Conservation (phyloP, 2,329 filamentous ascomycete species). For the Ceratocystis diversiconidia region DNA sequence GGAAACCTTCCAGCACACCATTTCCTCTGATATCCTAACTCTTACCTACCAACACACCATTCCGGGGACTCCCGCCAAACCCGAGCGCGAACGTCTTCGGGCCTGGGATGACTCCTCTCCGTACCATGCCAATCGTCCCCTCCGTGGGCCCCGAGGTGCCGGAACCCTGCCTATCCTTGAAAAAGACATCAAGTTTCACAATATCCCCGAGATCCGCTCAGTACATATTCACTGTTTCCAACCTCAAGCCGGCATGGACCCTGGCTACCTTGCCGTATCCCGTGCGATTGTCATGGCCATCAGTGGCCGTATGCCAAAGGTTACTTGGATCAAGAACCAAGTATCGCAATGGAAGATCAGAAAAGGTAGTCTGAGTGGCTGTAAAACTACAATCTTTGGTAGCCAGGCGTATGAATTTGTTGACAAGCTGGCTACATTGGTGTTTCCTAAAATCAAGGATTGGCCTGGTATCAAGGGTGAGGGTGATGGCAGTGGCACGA, state of each 20-base stretch:
- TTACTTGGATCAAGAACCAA: slow-evolving; percentile 55
- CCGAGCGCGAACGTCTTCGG: slow-evolving; percentile 53
- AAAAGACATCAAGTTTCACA: slow-evolving; percentile 61
- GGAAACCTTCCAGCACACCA: slow-evolving; percentile 78
- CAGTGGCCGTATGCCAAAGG: slow-evolving; percentile 56
- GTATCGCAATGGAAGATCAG: slow-evolving; percentile 64
- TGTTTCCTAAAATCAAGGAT: slow-evolving; percentile 91
- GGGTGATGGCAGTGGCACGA: slow-evolving; percentile 78
- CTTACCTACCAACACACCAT: slow-evolving; percentile 77
- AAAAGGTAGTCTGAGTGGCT: slow-evolving; percentile 55
- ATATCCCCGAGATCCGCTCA: slow-evolving; percentile 67
- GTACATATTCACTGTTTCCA: slow-evolving; percentile 68
- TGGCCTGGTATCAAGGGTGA: slow-evolving; percentile 56
- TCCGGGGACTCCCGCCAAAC: slow-evolving; percentile 49
- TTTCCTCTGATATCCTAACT: slow-evolving; percentile 76
- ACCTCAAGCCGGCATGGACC: slow-evolving; percentile 55
- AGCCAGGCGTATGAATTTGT: slow-evolving; percentile 82
- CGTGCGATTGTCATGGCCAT: slow-evolving; percentile 77
- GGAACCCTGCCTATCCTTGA: slow-evolving; percentile 59
- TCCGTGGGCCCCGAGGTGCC: slow-evolving; percentile 66
- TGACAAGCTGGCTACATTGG: slow-evolving; percentile 76
- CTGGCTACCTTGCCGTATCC: slow-evolving; percentile 64
- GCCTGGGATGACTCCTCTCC: slow-evolving; percentile 82
- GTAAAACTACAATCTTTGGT: slow-evolving; percentile 63
- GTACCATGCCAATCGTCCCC: slow-evolving; percentile 83